Conservation (phyloP, 2,329 filamentous ascomycete genomes). For the Coniochaeta pulveracea region DNA sequence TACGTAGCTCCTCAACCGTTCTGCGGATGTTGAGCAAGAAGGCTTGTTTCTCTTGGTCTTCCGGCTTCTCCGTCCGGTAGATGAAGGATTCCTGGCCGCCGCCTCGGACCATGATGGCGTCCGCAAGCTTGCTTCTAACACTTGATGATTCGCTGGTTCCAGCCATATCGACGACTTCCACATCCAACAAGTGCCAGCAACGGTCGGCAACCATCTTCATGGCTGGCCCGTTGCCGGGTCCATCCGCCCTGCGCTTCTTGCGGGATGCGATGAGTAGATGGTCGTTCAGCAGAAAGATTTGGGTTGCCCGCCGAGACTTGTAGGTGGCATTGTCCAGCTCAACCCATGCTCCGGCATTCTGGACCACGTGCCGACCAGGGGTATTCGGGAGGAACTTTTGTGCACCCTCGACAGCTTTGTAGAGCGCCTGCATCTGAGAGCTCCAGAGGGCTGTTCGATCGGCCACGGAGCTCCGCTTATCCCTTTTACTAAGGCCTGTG, state of each 20-base stretch:
- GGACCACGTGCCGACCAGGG: constrained; percentile 82
- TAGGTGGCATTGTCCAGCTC: constrained; percentile 96
- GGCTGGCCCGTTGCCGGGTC: constrained; percentile 36
- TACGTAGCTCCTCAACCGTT: constrained; percentile 82
- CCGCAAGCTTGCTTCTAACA: constrained; percentile 53
- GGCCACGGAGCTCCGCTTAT: constrained; percentile 82
- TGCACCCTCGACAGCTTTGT: constrained; percentile 95
- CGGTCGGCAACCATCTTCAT: constrained; percentile 84
- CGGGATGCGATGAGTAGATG: constrained; percentile 83
- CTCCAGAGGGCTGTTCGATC: constrained; percentile 58
- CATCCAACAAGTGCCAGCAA: constrained; percentile 88
- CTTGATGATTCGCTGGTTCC: constrained; percentile 43
- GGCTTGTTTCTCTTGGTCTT: constrained; percentile 66
- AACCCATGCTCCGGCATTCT: constrained; percentile 89
- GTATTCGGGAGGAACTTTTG: constrained; percentile 92
- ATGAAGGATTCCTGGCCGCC: constrained; percentile 88
- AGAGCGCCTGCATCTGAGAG: constrained; percentile 68
- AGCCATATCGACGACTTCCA: constrained; percentile 83
- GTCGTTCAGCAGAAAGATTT: constrained; percentile 88
- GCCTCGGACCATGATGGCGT: constrained; percentile 80
- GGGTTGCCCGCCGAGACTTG: constrained; percentile 81
- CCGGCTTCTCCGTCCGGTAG: constrained; percentile 77
- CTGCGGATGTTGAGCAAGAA: constrained; percentile 86
- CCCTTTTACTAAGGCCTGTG: constrained; percentile 50
- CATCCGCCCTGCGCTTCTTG: constrained; percentile 84